Conservation (phyloP, 1,284 basidiomycete species). For the Cryptococcus sp. region DNA sequence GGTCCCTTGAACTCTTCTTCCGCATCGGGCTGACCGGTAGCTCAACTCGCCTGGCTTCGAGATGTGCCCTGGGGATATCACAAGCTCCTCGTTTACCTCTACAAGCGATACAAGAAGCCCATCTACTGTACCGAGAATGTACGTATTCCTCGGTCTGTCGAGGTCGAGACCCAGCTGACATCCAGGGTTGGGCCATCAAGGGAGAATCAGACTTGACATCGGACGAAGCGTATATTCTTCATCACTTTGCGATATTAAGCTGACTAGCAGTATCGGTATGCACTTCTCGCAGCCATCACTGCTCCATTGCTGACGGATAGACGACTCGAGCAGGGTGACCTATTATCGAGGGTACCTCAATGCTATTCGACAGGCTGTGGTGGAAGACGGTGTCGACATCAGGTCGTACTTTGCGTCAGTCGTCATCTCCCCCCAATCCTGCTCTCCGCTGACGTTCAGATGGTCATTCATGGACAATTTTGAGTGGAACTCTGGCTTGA, state of each 20-base stretch:
- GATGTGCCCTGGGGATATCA: constrained; percentile 40
- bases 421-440: constrained; percentile 30
- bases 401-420: constrained; percentile 67
- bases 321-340: constrained; percentile 61
- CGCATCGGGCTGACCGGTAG: too few species aligned
- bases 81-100: constrained; percentile 63
- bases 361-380: constrained; percentile 57
- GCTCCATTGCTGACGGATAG: constrained; percentile 11
- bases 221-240: constrained; percentile 51
- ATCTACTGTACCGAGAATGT: constrained; percentile 51
- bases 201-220: constrained; percentile 56
- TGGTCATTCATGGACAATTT: constrained; percentile 58
- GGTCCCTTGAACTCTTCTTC: constrained; percentile 4
- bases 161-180: constrained; percentile 4
- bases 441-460: constrained; percentile 2
- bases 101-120: constrained; percentile 58
- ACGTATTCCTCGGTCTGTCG: constrained; percentile 5
- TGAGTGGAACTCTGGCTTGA: constrained; percentile 53
- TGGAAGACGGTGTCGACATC: constrained; percentile 61
- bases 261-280: background rate
- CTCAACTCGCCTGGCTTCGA: constrained; percentile 32
- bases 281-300: background rate
- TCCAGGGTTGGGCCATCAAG: constrained; percentile 62
- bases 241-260: background rate
- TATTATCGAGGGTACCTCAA: constrained; percentile 63